Conservation (phyloP, 2,329 filamentous ascomycete species). For the Lojkania enalia region DNA sequence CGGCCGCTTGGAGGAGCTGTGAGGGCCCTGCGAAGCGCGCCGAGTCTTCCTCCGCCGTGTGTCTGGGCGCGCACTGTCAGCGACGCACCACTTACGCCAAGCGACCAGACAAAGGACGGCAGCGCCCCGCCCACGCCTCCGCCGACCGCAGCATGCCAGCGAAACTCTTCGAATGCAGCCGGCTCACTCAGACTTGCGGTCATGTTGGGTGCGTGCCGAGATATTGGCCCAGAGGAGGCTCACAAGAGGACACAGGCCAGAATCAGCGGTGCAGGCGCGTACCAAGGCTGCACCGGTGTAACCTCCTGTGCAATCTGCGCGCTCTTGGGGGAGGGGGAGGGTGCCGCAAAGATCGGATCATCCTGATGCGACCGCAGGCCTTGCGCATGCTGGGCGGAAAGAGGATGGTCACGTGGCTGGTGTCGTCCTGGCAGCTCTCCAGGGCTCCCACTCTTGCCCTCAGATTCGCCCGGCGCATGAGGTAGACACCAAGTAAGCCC, state of each 20-base stretch:
- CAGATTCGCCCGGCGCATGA: slow-evolving; percentile 2
- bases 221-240: slow-evolving; percentile 12
- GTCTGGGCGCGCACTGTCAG: background rate
- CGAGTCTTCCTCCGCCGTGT: background rate
- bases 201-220: slow-evolving; percentile 14
- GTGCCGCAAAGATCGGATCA: background rate
- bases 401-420: slow-evolving; percentile 1
- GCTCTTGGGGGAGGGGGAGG: slow-evolving; percentile 3
- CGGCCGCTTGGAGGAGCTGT: slow-evolving; percentile 8
- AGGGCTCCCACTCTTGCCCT: background rate
- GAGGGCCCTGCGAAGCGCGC: background rate
- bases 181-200: too few species aligned
- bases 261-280: background rate
- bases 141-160: slow-evolving; percentile 12
- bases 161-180: slow-evolving; percentile 1
- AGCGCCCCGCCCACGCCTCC: slow-evolving; percentile 24
- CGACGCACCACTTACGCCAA: slow-evolving; percentile 18
- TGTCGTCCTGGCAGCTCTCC: slow-evolving; percentile 7
- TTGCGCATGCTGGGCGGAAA: background rate
- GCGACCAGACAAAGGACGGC: slow-evolving; percentile 16
- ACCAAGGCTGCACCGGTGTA: background rate
- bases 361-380: background rate
- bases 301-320: slow-evolving; percentile 4
- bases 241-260: slow-evolving; percentile 7
- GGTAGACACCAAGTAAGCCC: too few species aligned